phyloP scores from a whole-genome alignment of 345 rosid species.

The Angophora floribunda region DNA sequence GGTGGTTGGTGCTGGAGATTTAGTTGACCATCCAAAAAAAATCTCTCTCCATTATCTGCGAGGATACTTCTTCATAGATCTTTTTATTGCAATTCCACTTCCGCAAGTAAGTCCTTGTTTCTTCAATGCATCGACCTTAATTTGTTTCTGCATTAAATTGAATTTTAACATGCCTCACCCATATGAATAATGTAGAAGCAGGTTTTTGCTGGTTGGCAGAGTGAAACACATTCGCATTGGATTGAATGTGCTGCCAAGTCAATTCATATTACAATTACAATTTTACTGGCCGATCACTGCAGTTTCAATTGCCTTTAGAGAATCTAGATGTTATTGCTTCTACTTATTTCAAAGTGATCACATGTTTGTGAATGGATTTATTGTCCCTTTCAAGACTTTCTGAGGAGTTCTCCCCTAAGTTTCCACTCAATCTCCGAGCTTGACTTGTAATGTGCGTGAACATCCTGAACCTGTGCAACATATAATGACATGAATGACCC shows the following conservation, averaged over 20 bases:
- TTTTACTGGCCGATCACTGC: not conserved
- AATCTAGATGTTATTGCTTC: not conserved
- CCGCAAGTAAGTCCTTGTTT: constrained; percentile 54
- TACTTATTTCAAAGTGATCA: not conserved
- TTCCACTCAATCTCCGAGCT: not conserved
- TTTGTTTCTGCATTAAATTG: not conserved
- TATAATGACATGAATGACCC: not conserved
- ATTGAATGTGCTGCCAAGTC: not conserved
- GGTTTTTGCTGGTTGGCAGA: not conserved
- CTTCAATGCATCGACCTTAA: not conserved
- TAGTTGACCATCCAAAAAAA: constrained; percentile 74
- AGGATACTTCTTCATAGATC: constrained; percentile 47
- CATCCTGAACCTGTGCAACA: not conserved
- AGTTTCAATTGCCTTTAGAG: not conserved
- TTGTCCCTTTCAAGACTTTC: not conserved
- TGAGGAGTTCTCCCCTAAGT: not conserved
- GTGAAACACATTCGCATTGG: not conserved
- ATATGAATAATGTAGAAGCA: not conserved
- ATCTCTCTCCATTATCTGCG: constrained; percentile 56
- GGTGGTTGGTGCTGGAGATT: constrained; percentile 82
- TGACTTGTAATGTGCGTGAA: not conserved
- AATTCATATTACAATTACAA: not conserved
- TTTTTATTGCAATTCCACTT: constrained; percentile 58
- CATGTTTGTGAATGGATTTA: not conserved
- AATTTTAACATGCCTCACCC: not conserved